These are phyloP conservation scores for Metschnikowia aberdeeniae DNA, from an alignment of 805 yeast species.

Conservation along the genomic window DNA sequence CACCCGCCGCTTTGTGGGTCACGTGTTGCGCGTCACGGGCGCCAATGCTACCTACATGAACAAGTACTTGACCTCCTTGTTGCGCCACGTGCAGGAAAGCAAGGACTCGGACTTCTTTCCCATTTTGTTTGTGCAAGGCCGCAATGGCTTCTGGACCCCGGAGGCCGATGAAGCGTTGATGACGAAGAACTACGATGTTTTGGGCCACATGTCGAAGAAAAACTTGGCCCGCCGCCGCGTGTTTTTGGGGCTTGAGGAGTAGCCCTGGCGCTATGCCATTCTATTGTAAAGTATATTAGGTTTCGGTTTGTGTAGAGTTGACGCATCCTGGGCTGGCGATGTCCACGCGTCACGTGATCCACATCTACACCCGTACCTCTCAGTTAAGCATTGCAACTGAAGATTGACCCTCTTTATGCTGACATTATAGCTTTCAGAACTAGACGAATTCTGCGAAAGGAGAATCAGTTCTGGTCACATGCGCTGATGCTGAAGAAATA, in stretches of 20 bases:
- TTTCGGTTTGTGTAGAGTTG: no score
- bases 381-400: no score
- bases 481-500: no score
- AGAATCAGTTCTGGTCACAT: no score
- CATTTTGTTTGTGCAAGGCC: slow-evolving; percentile 9
- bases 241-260: slow-evolving; percentile 15
- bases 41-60: slow-evolving; percentile 14
- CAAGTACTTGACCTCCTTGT: slow-evolving; percentile 10
- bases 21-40: slow-evolving; percentile 16
- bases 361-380: no score
- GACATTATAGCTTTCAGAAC: no score
- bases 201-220: slow-evolving; percentile 11
- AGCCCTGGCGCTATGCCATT: background rate
- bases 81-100: slow-evolving; percentile 6
- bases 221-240: slow-evolving; percentile 11
- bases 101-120: slow-evolving; percentile 3
- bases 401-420: no score
- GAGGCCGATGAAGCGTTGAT: slow-evolving; percentile 15
- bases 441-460: no score
- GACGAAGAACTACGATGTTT: slow-evolving; percentile 6
- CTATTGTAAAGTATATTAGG: no score
- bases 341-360: no score
- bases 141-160: slow-evolving; percentile 17
- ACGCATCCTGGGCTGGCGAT: no score
- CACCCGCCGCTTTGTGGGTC: slow-evolving; percentile 14